These are phyloP conservation scores for Tausonia pullulans DNA, from an alignment of 1,284 basidiomycete species.

Conservation along the genomic window DNA sequence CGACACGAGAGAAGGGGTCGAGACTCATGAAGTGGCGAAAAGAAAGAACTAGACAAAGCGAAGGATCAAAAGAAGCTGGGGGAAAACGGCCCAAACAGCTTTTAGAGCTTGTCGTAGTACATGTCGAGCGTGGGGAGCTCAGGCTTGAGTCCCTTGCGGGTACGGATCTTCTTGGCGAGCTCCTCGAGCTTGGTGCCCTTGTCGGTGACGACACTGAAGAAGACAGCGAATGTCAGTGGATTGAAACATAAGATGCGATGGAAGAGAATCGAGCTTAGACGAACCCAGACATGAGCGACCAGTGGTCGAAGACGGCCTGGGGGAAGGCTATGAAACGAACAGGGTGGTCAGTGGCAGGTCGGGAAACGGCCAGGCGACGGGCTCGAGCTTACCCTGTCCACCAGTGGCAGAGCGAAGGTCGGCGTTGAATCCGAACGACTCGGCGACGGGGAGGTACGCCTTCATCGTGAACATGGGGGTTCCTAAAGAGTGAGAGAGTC, in stretches of 20 bases:
- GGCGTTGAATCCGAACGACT: constrained; percentile 99
- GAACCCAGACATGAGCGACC: constrained; percentile 51
- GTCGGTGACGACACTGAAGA: not conserved
- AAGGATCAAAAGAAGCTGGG: no score
- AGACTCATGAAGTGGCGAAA: no score
- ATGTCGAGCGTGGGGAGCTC: constrained; percentile 23
- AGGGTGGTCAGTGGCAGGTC: no score
- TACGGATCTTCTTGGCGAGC: constrained; percentile 71
- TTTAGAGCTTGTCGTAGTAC: constrained; percentile 77
- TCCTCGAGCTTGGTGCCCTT: constrained; percentile 85
- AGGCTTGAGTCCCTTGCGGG: constrained; percentile 80
- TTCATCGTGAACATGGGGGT: constrained; percentile 99
- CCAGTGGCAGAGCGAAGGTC: constrained; percentile 84
- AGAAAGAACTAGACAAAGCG: no score
- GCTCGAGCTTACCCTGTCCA: constrained; percentile 48
- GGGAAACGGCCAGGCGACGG: no score
- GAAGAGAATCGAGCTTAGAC: not conserved
- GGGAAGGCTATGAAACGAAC: constrained; percentile 60
- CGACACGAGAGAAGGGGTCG: no score
- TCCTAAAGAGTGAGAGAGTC: constrained; percentile 93
- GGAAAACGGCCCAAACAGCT: no score
- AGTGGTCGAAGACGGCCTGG: constrained; percentile 84
- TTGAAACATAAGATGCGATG: not conserved
- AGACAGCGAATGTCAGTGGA: constrained; percentile 15
- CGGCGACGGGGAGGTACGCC: constrained; percentile 91